phyloP scores from a whole-genome alignment of 2,329 filamentous ascomycete genomes.

The Aureobasidium sp. region DNA sequence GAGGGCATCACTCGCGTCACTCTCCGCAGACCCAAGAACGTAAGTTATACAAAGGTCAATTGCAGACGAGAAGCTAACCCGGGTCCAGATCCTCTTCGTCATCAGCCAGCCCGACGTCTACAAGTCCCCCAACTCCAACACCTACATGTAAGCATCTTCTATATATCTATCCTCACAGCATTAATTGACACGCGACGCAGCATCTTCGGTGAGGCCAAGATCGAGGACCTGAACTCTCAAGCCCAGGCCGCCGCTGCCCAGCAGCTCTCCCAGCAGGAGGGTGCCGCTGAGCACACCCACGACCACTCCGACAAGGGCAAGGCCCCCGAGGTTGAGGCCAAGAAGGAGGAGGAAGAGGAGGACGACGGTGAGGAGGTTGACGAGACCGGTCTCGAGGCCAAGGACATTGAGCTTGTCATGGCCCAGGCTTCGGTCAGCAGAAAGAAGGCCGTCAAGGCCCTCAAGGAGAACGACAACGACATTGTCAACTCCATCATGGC shows the following conservation, averaged over 20 bases:
- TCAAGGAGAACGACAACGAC: conserved; percentile 99
- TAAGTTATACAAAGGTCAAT: conserved; percentile 46
- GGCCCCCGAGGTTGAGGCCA: conserved; percentile 50
- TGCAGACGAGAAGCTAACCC: conserved; percentile 8
- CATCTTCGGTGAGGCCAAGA: conserved; percentile 99
- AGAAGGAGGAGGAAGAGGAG: conserved; percentile 66
- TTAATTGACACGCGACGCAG: conserved; percentile 39
- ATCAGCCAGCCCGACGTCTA: conserved; percentile 99
- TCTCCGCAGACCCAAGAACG: conserved; percentile 96
- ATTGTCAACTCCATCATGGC: conserved; percentile 99
- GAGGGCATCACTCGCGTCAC: conserved; percentile 97
- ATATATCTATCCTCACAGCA: conserved; percentile 13
- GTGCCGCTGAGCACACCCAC: conserved; percentile 62
- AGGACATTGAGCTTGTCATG: conserved; percentile 99
- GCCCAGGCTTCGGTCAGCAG: conserved; percentile 91
- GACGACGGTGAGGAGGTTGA: conserved; percentile 96
- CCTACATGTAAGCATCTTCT: conserved; percentile 77
- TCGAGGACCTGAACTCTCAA: conserved; percentile 98
- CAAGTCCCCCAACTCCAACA: conserved; percentile 98
- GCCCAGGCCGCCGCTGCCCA: conserved; percentile 95
- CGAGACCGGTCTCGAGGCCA: conserved; percentile 87
- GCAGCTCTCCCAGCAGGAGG: conserved; percentile 66
- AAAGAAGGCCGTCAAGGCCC: conserved; percentile 97
- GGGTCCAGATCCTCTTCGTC: conserved; percentile 84
- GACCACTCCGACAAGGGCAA: conserved; percentile 71